Base-by-base conservation (phyloP, 805 yeast genomes). In the Hermanozyma aechmeae region DNA sequence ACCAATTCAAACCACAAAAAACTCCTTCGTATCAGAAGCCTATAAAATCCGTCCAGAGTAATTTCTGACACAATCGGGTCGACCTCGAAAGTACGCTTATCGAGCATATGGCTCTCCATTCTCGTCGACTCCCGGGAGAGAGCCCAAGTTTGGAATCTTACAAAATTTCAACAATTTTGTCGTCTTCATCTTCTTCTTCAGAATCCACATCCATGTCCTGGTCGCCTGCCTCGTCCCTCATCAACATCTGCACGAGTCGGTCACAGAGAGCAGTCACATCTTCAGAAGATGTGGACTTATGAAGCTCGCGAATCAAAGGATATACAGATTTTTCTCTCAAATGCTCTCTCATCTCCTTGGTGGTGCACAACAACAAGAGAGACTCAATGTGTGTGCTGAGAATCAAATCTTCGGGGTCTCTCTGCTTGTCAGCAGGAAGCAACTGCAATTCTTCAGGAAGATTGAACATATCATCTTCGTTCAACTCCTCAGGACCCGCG, bases 391-490 rank as follows among this genome's bases (percentile, higher is more conserved):
- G 93, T 3, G 75, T 73, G 25, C 74, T 66, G 15, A 79, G 61
- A 30, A 86, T 73, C 8, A 75, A 76, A 13, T 59, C 57, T 11
- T 74, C 61, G 4, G 87, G 79, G 44, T 92, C 98, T 41, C 92
- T 71, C 41, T 63, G 46, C 51, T 85, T 84, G 37, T 81, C 87
- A 16, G 73, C 74, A 7, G 82, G 80, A 25, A 85, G 59, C 25
- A 82, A 64, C 53, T 84, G 95, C 27, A 89, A 71, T 46, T 83
- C 93, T 16, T 83, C 95, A 2, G 97, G 96, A 41, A 92, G 68
- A 29, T 78, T 76, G 45, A 83, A 79, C 65, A 79, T 73, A 48
- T 92, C 96, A 22, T 87, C 96, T 25, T 72, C 77, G 27, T 76
- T 84, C 34, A 82, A 73, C 31, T 81, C 67, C 35, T 75, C 83